phyloP scores from a whole-genome alignment of 1,284 basidiomycete species.

The Dichomitus squalens region DNA sequence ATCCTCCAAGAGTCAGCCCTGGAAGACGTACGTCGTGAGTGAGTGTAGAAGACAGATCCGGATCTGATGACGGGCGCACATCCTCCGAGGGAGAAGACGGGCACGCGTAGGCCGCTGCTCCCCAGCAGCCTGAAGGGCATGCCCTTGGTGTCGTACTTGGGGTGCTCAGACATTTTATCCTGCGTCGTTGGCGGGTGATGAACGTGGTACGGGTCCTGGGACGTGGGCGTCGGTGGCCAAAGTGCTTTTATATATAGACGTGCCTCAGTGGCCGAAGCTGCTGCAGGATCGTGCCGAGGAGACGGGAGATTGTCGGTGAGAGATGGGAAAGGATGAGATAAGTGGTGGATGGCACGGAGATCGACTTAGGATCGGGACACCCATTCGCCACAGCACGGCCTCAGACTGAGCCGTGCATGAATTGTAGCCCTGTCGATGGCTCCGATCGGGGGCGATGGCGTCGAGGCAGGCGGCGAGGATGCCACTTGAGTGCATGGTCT shows the following conservation, averaged over 20 bases:
- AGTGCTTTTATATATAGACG: not conserved
- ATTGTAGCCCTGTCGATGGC: too few species aligned
- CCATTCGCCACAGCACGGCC: not conserved
- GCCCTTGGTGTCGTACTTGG: conserved; percentile 55
- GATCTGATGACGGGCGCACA: conserved; percentile 40
- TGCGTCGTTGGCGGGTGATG: not conserved
- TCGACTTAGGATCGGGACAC: not conserved
- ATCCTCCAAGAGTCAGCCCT: conserved; percentile 70
- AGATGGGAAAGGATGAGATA: not conserved
- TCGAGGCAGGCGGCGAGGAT: too few species aligned
- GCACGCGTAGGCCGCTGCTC: conserved; percentile 73
- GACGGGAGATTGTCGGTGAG: not conserved
- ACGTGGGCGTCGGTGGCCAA: not conserved
- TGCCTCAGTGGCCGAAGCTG: not conserved
- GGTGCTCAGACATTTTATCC: conserved; percentile 6
- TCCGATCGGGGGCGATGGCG: not conserved
- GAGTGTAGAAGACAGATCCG: not conserved
- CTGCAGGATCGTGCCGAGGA: conserved; percentile 1
- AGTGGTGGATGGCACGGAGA: not conserved
- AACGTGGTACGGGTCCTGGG: not conserved
- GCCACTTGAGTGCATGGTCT: not conserved
- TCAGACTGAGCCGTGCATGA: not conserved
- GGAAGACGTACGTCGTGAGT: not conserved
- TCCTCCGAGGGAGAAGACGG: conserved; percentile 79
- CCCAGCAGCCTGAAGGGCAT: conserved; percentile 81